Percentiles rank a stretch among this genome's conserved stretches.
Evolutionary conservation across 345 rosid species (phyloP).

Genomic region (Moricandia arvensis): DNA sequence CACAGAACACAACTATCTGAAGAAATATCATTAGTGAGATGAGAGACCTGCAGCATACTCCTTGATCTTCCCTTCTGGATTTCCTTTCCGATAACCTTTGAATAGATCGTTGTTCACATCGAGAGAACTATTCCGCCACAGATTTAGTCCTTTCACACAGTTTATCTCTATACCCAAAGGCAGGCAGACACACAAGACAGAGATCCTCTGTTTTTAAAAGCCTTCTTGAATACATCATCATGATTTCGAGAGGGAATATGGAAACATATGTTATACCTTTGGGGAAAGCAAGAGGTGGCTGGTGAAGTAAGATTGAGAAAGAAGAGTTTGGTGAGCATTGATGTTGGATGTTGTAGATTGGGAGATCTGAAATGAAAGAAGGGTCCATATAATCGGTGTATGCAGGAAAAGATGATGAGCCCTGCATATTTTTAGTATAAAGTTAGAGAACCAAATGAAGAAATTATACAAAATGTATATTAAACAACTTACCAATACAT

Average conservation of each 20-base stretch:
- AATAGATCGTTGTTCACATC: conserved; percentile 63
- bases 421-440: conserved; percentile 47
- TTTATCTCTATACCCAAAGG: conserved; percentile 43
- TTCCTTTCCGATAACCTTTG: conserved; percentile 69
- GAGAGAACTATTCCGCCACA: conserved; percentile 71
- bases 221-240: not conserved
- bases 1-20: not conserved
- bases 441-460: not conserved
- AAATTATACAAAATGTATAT: not conserved
- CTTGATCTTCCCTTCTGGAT: conserved; percentile 57
- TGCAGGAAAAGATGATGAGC: conserved; percentile 50
- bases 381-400: conserved; percentile 56
- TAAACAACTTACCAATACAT: conserved; percentile 48
- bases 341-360: conserved; percentile 58
- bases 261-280: conserved; percentile 41
- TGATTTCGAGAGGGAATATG: not conserved
- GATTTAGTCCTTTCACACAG: conserved; percentile 56
- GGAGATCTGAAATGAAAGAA: conserved; percentile 46
- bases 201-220: not conserved
- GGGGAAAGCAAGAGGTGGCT: conserved; percentile 24
- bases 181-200: conserved; percentile 21
- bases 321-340: conserved; percentile 53
- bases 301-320: conserved; percentile 31
- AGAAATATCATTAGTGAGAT: not conserved
- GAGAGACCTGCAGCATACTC: conserved; percentile 73